Base-by-base conservation (phyloP, 768 basidiomycete genomes). In the Porpolomopsis calyptriformis region DNA sequence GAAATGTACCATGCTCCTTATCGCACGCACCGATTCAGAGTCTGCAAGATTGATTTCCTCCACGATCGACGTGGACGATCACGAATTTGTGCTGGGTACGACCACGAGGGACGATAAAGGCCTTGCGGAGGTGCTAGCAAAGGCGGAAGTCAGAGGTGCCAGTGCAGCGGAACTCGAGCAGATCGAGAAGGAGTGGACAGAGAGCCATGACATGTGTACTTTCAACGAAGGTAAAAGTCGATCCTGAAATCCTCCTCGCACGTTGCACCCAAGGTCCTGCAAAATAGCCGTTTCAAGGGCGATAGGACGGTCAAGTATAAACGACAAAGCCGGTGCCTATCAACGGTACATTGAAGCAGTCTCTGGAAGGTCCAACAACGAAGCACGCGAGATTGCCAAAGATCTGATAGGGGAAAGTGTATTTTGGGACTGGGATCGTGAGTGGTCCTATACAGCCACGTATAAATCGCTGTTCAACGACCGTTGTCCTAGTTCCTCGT, bases 21-120 rank as follows among this genome's bases (percentile, higher is more conserved):
- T 97, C 49, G 91, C 91, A 9, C 81, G 93, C 41, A 93, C 92
- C 1, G 93, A 97, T 60, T 82, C 91, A 18, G 88, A 94, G 62
- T 85, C 82, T 14, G 88, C 76, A 36, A 84, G 80, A 60, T 77
- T 94, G 27, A 72, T 97, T 47, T 84, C 85, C 4, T 85, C 84
- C 19, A 89, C 81, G 41, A 72, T 94, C 24, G 93, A 96, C 58
- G 62, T 76, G 39, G 69, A 72, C 24, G 93, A 97, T 65, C 89
- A 94, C 47, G 79, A 82, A 52, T 83, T 77, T 60, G 79, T 88
- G 47, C 56, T 75, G 22, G 85, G 83, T 5, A 84, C 29, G 16
- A 42, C 34, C 8, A 45, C 3, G 64, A 64, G 2, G 64, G 71
- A 54, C 41, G 62, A 57, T 52, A 64, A 70, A 35, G 68, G 80